Conservation (phyloP, 2,329 filamentous ascomycete species). For the Tolypocladium paradoxum region DNA sequence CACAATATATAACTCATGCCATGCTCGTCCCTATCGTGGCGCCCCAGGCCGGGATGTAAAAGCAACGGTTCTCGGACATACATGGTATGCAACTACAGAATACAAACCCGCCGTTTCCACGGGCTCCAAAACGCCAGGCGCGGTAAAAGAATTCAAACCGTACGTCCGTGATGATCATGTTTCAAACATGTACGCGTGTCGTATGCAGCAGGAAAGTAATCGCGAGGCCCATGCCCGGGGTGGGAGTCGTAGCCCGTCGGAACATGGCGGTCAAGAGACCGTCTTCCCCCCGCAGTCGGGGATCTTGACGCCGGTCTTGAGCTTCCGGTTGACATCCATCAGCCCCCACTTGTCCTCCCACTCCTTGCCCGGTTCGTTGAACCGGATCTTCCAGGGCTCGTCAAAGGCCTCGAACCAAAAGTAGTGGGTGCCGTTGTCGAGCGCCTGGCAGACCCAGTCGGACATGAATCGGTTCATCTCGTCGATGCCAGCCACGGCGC, state of each 20-base stretch:
- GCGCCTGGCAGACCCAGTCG: conserved; percentile 70
- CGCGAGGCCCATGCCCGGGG: not conserved
- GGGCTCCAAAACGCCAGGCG: not conserved
- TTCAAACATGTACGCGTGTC: not conserved
- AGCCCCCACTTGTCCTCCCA: conserved; percentile 98
- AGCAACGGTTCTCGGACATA: not conserved
- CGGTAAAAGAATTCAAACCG: not conserved
- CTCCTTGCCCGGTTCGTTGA: conserved; percentile 55
- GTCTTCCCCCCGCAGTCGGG: conserved; percentile 76
- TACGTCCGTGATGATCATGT: not conserved
- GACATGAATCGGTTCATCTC: conserved; percentile 82
- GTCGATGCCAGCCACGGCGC: conserved; percentile 65
- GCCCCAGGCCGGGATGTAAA: not conserved
- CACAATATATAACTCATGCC: not conserved
- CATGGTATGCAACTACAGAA: not conserved
- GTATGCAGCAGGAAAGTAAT: not conserved
- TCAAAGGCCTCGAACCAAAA: conserved; percentile 98
- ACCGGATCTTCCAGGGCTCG: conserved; percentile 84
- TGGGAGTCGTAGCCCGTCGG: not conserved
- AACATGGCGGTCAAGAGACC: conserved; percentile 20
- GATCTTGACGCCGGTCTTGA: conserved; percentile 77
- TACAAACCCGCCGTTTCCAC: not conserved
- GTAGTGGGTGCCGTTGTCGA: conserved; percentile 78
- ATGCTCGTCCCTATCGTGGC: not conserved
- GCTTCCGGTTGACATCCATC: conserved; percentile 71